Base-by-base conservation (phyloP, 148 eudicot species). In the Vaccinium macrocarpon region DNA sequence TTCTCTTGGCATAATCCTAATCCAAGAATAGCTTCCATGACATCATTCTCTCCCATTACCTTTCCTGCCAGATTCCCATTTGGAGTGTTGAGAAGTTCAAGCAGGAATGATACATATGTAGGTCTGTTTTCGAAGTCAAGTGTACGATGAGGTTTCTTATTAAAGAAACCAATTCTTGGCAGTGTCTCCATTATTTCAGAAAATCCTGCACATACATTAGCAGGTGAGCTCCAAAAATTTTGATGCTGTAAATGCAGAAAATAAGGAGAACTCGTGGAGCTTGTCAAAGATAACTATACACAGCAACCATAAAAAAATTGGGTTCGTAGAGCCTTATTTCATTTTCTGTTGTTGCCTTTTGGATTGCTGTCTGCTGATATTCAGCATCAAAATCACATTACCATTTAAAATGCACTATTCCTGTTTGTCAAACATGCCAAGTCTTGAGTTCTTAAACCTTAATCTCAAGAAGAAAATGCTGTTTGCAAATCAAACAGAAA, bases 141-240 rank as follows among this genome's bases (percentile, higher is more conserved):
- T 71, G 87, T 72, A 49, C 82, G 88, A 68, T 78, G 89, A 74
- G 79, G 81, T 87, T 95, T 93, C 2, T 87, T 74, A 84, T 88
- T 82, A 29, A 97, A 92, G 88, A 97, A 91, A 82, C 99, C 99
- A 74, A 95, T 90, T 84, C 90, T 94, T 82, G 96, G 90, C 75
- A 97, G 62, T 38, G 98, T 92, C 55, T 89, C 98, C 98, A 97
- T 97, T 89, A 93, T 90, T 85, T 90, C 89, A 80, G 95, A 86
- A 88, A 97, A 97, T 83, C 99, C 99, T 97, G 85, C 90, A 85
- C 32, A 29, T 32, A 72, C 51, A 52, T 42, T 15, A 75, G 38
- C 8, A 2, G 53, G 76, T 62, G 38, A 80, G 49, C 70, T 78
- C 48, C 6, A 59, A 16, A 55, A 5, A 16, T 68, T 64, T 68